Conservation (phyloP, 441 rosid species). For the Populus trichocarpa region DNA sequence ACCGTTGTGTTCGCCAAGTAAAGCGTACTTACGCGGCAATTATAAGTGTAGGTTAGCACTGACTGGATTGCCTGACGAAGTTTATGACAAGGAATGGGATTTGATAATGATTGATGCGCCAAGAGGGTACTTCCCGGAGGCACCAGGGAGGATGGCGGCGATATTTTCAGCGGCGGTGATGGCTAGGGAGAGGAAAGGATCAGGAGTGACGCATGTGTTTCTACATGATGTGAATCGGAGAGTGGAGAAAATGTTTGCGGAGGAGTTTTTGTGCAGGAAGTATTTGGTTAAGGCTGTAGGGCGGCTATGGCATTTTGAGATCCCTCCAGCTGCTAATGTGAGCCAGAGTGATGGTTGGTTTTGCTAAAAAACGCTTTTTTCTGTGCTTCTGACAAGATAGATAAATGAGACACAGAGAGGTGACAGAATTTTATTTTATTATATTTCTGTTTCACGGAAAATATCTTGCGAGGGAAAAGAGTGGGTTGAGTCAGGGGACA, state of each 20-base stretch:
- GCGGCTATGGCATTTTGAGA: constrained; percentile 60
- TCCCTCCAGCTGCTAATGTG: constrained; percentile 35
- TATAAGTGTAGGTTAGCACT: constrained; percentile 55
- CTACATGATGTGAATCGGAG: constrained; percentile 56
- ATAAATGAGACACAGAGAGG: background rate
- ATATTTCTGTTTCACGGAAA: background rate
- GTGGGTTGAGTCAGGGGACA: background rate
- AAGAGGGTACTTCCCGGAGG: constrained; percentile 53
- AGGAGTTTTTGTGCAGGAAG: constrained; percentile 50
- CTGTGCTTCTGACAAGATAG: background rate
- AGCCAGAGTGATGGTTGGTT: constrained; percentile 3
- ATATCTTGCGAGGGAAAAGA: background rate
- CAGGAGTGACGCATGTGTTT: constrained; percentile 57
- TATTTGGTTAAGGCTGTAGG: constrained; percentile 40
- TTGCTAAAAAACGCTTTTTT: background rate
- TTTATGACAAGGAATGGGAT: constrained; percentile 63
- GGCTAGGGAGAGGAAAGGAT: constrained; percentile 46
- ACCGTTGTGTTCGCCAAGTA: constrained; percentile 50
- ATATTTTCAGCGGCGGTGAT: constrained; percentile 64
- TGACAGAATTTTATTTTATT: background rate
- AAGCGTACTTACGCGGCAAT: constrained; percentile 43
- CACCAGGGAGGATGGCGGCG: constrained; percentile 73
- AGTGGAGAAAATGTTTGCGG: constrained; percentile 54
- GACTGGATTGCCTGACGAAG: constrained; percentile 46
- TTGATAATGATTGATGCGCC: constrained; percentile 75